phyloP scores from a whole-genome alignment of 495 filamentous ascomycete species.

The Neurospora sp. region DNA sequence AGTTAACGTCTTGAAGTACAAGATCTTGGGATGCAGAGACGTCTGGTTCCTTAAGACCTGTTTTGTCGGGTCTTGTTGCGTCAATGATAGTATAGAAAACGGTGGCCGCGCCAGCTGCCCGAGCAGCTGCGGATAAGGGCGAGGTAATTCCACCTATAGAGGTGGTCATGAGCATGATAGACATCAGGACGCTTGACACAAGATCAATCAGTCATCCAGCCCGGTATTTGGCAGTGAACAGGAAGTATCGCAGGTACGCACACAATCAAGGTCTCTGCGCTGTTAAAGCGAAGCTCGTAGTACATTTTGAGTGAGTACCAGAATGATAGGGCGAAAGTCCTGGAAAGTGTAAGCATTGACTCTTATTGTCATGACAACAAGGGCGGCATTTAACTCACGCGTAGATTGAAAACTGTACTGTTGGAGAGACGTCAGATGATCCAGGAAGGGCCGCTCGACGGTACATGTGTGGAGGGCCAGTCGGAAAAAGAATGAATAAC shows the following conservation, averaged over 20 bases:
- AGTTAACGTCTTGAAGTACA: constrained; percentile 47
- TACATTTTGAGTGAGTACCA: constrained; percentile 32
- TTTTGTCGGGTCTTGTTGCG: constrained; percentile 34
- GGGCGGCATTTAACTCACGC: constrained; percentile 17
- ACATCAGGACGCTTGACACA: constrained; percentile 42
- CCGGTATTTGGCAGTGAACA: background rate
- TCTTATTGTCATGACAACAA: background rate
- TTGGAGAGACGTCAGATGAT: constrained; percentile 4
- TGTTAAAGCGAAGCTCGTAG: constrained; percentile 14
- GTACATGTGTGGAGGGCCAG: background rate
- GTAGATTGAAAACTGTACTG: constrained; percentile 36
- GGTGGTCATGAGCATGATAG: constrained; percentile 46
- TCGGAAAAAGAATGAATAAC: background rate
- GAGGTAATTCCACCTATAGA: constrained; percentile 40
- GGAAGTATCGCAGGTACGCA: constrained; percentile 18
- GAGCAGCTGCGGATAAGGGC: constrained; percentile 39
- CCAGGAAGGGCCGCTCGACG: background rate
- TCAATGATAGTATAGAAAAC: constrained; percentile 50
- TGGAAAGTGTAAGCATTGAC: constrained; percentile 7
- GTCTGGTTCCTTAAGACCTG: constrained; percentile 37
- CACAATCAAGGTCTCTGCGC: constrained; percentile 38
- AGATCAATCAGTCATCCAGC: background rate
- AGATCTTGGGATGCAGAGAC: constrained; percentile 44
- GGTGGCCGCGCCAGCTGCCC: constrained; percentile 43
- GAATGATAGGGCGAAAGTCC: constrained; percentile 37